Conservation (phyloP, 116 monocot species). For the Thalassia testudinum region DNA sequence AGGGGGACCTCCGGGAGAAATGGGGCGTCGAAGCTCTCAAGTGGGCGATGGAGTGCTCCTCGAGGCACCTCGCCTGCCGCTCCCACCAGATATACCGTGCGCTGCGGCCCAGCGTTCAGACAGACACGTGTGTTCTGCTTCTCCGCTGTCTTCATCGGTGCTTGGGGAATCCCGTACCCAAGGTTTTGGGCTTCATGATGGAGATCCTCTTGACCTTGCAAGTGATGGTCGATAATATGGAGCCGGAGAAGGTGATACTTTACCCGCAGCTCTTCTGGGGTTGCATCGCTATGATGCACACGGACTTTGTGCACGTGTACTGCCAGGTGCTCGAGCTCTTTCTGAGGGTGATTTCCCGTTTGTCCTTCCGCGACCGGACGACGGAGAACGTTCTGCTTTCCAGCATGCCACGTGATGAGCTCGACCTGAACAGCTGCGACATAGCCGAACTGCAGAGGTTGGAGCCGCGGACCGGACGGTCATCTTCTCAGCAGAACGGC, state of each 20-base stretch:
- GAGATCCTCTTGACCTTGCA: constrained; percentile 88
- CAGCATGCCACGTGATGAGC: constrained; percentile 89
- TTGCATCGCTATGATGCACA: constrained; percentile 94
- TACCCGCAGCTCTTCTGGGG: constrained; percentile 99
- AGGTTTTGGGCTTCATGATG: constrained; percentile 81
- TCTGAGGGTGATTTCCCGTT: constrained; percentile 57
- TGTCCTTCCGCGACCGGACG: constrained; percentile 73
- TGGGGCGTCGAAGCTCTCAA: constrained; percentile 94
- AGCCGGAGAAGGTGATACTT: constrained; percentile 87
- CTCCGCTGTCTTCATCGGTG: constrained; percentile 89
- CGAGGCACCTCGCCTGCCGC: constrained; percentile 85
- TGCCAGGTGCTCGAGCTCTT: constrained; percentile 91
- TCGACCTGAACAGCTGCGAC: constrained; percentile 41
- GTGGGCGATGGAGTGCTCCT: constrained; percentile 98
- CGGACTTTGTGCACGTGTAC: constrained; percentile 91
- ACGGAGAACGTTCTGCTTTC: constrained; percentile 87
- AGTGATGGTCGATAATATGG: constrained; percentile 98
- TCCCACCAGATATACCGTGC: constrained; percentile 98
- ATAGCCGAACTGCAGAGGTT: constrained; percentile 35
- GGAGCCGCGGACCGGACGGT: constrained; percentile 33
- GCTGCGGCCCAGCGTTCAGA: constrained; percentile 65
- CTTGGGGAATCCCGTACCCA: constrained; percentile 76
- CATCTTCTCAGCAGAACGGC: constrained; percentile 26
- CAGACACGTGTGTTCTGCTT: constrained; percentile 72
- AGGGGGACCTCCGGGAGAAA: constrained; percentile 96